phyloP scores from a whole-genome alignment of 805 yeast genomes.

The Cyberlindnera bimundalis region DNA sequence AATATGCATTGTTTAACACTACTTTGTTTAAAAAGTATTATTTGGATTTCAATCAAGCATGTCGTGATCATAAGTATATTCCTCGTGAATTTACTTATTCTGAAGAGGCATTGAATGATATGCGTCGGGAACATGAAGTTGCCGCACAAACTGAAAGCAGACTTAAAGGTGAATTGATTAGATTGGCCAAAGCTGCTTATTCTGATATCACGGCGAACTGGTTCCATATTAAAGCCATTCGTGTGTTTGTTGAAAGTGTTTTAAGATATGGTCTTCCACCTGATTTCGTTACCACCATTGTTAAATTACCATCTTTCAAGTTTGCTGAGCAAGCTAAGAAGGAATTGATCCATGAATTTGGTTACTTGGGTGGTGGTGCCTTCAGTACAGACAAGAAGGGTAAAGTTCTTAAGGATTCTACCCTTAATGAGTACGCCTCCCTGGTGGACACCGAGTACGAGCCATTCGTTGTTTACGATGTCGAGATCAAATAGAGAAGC shows the following conservation, averaged over 20 bases:
- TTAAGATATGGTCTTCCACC: conserved; percentile 97
- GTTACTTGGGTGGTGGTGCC: conserved; percentile 90
- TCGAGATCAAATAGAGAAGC: conserved; percentile 35
- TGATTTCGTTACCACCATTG: conserved; percentile 58
- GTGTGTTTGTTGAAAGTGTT: conserved; percentile 89
- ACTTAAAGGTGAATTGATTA: conserved; percentile 69
- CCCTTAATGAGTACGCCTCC: conserved; percentile 82
- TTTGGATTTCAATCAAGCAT: conserved; percentile 60
- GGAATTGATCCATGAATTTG: conserved; percentile 71
- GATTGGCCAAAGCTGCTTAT: conserved; percentile 87
- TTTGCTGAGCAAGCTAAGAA: conserved; percentile 56
- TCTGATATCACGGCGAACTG: conserved; percentile 80
- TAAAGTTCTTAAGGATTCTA: conserved; percentile 56
- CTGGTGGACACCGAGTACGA: conserved; percentile 93
- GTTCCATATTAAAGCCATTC: conserved; percentile 85
- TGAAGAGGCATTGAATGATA: conserved; percentile 65
- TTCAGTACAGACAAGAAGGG: conserved; percentile 67
- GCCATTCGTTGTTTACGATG: conserved; percentile 85
- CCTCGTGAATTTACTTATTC: conserved; percentile 91
- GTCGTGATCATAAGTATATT: conserved; percentile 84
- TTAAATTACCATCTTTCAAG: conserved; percentile 42
- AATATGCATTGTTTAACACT: conserved; percentile 68
- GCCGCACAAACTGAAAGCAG: conserved; percentile 74
- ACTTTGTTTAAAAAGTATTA: conserved; percentile 82
- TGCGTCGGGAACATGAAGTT: conserved; percentile 74